Conservation (phyloP, 1,284 basidiomycete genomes). For the Lentinus polychrous region DNA sequence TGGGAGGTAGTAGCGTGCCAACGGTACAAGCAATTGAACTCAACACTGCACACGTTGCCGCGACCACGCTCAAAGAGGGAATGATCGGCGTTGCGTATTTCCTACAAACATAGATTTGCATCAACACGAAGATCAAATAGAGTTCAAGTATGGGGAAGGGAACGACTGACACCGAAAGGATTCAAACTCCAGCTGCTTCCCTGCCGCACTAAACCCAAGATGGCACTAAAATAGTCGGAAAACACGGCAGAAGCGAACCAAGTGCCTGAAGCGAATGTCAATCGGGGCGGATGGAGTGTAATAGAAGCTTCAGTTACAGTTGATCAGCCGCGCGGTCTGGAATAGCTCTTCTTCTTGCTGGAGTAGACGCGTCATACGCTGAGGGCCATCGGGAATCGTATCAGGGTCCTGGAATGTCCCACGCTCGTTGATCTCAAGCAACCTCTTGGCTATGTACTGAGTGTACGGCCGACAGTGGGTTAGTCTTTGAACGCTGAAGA, state of each 20-base stretch:
- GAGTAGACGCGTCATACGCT: conserved; percentile 30
- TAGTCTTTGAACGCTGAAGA: neutral
- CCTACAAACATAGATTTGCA: conserved; percentile 28
- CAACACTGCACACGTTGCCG: conserved; percentile 72
- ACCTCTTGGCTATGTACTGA: conserved; percentile 73
- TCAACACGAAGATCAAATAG: neutral
- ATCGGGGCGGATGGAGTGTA: neutral
- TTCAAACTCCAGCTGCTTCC: conserved; percentile 67
- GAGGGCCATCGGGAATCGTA: conserved; percentile 25
- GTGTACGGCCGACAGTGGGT: neutral
- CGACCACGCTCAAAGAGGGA: conserved; percentile 64
- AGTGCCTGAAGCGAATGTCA: conserved; percentile 14
- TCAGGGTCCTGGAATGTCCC: conserved; percentile 49
- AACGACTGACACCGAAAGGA: conserved; percentile 49
- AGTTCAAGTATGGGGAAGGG: neutral
- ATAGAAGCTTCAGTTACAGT: conserved; percentile 35
- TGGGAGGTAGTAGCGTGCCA: conserved; percentile 74
- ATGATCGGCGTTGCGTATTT: conserved; percentile 57
- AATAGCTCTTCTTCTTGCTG: conserved; percentile 79
- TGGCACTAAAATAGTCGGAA: conserved; percentile 71
- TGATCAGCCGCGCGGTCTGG: conserved; percentile 71
- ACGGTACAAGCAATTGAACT: conserved; percentile 81
- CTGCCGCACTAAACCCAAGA: conserved; percentile 64
- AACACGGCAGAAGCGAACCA: conserved; percentile 73
- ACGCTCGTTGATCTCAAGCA: conserved; percentile 76